Percentiles rank a stretch among this genome's conserved stretches.
Conservation (phyloP, 169 alveolate genomes). For the Blepharisma undulans region DNA sequence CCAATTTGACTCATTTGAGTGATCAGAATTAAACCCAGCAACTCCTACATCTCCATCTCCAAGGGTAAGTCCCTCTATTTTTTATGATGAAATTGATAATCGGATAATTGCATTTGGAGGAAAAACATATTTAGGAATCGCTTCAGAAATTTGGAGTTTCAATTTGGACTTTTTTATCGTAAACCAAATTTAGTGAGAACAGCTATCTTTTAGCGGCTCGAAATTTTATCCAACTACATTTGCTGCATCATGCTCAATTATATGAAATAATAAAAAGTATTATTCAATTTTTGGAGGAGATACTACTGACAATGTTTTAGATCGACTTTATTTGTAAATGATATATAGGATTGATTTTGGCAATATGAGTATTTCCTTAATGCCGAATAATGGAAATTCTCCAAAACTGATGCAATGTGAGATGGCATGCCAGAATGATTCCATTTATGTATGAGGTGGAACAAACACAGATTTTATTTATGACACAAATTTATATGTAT, state of each 20-base stretch:
- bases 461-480: background rate
- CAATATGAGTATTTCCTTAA: background rate
- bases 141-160: background rate
- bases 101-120: background rate
- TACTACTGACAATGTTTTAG: background rate
- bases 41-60: background rate
- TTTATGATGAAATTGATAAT: background rate
- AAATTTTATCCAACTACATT: background rate
- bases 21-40: background rate
- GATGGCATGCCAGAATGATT: background rate
- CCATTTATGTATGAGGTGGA: background rate
- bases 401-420: background rate
- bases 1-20: background rate
- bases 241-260: background rate
- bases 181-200: background rate
- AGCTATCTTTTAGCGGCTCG: background rate
- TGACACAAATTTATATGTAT: background rate
- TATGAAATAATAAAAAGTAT: background rate
- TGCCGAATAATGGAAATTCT: background rate
- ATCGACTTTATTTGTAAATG: background rate
- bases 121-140: background rate
- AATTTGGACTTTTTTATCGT: background rate
- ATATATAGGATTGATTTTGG: background rate
- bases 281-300: constrained; percentile 9
- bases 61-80: background rate